phyloP scores from a whole-genome alignment of 2,329 filamentous ascomycete species.

The Ophiostoma quercus region DNA sequence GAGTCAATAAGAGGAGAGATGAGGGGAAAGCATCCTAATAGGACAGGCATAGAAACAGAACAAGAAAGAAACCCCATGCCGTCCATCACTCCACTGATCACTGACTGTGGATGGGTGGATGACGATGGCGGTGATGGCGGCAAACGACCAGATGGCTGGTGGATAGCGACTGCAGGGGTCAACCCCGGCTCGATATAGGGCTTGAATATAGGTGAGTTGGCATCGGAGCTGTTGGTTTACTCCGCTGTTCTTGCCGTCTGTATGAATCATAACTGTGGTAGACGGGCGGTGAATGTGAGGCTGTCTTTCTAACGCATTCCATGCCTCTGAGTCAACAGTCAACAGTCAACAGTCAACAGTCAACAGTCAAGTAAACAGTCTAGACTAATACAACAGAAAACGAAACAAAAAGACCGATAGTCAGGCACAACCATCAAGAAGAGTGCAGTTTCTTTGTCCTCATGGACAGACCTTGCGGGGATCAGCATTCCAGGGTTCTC shows the following conservation, averaged over 20 bases:
- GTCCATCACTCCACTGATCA: neutral
- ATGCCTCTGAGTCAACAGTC: neutral
- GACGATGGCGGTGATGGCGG: neutral
- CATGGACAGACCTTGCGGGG: neutral
- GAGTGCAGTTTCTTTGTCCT: neutral
- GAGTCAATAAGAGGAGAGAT: neutral
- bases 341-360: neutral
- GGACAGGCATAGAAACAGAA: neutral
- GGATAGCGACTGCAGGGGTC: neutral
- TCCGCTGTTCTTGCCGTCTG: neutral
- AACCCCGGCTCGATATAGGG: neutral
- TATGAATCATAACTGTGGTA: neutral
- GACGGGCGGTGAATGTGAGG: neutral
- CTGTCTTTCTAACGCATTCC: neutral
- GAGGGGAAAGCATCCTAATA: no score
- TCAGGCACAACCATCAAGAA: neutral
- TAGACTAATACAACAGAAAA: neutral
- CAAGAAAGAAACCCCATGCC: constrained; percentile 4
- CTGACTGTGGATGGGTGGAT: constrained; percentile 8
- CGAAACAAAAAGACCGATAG: neutral
- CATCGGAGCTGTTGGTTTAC: neutral
- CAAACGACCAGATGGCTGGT: neutral
- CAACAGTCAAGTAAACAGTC: neutral
- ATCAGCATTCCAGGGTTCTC: constrained; percentile 9
- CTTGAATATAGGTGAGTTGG: constrained; percentile 9